Conservation (phyloP, 768 basidiomycete genomes). For the Boletus reticuloceps region DNA sequence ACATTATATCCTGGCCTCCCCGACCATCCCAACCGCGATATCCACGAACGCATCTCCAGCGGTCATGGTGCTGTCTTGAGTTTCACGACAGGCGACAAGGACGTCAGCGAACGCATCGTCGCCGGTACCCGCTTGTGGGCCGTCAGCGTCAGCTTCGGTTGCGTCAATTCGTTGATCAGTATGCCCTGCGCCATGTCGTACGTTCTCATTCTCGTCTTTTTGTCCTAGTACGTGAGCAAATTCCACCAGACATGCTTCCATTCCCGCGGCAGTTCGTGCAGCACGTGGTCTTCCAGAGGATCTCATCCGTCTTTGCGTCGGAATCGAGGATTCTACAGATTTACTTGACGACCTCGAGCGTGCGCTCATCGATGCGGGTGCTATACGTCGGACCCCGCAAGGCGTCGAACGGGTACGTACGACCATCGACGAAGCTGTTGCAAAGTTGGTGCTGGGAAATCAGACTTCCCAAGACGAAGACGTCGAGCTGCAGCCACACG, state of each 20-base stretch:
- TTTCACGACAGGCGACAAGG: constrained; percentile 92
- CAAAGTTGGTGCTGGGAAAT: constrained; percentile 53
- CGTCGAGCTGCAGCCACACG: constrained; percentile 14
- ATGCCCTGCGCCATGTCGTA: constrained; percentile 99
- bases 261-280: constrained; percentile 93
- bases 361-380: constrained; percentile 88
- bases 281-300: constrained; percentile 97
- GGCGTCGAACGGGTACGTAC: constrained; percentile 40
- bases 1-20: constrained; percentile 91
- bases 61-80: constrained; percentile 93
- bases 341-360: constrained; percentile 93
- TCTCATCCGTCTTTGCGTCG: constrained; percentile 95
- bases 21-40: constrained; percentile 74
- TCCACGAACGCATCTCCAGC: constrained; percentile 88
- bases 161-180: constrained; percentile 95
- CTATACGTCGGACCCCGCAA: constrained; percentile 58
- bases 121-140: constrained; percentile 94
- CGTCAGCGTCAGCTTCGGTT: constrained; percentile 97
- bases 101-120: constrained; percentile 87
- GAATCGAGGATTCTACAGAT: constrained; percentile 94
- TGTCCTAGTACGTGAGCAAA: neutral
- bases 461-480: constrained; percentile 8
- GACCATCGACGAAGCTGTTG: constrained; percentile 63
- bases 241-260: constrained; percentile 80
- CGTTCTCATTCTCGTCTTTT: constrained; percentile 37